These are phyloP conservation scores for Agroathelia rolfsii DNA, from an alignment of 1,284 basidiomycete genomes.

Conservation along the genomic window DNA sequence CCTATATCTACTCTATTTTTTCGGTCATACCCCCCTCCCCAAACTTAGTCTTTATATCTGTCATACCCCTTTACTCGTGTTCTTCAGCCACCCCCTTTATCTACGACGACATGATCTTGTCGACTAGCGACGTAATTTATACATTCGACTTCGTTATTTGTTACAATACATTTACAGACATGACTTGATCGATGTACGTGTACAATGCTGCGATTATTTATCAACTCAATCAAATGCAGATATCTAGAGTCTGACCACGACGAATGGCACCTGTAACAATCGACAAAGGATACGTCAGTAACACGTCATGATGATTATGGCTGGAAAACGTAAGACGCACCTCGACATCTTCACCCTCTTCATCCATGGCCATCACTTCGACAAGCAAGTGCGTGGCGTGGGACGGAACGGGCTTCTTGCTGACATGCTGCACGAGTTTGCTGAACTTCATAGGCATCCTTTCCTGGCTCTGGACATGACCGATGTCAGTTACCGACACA, in stretches of 20 bases:
- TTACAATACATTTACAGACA: constrained; percentile 19
- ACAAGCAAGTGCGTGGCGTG: constrained; percentile 79
- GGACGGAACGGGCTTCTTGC: constrained; percentile 83
- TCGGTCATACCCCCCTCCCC: too few species aligned
- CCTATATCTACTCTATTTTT: too few species aligned
- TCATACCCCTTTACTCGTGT: constrained; percentile 22
- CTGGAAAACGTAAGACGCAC: constrained; percentile 25
- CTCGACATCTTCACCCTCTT: constrained; percentile 83
- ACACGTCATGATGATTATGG: background rate
- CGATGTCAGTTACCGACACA: constrained; percentile 8
- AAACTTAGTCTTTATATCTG: too few species aligned
- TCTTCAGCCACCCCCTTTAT: constrained; percentile 10
- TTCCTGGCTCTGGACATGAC: constrained; percentile 62
- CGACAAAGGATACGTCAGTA: constrained; percentile 2
- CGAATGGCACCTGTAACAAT: constrained; percentile 62
- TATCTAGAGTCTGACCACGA: constrained; percentile 49
- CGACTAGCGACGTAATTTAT: constrained; percentile 3
- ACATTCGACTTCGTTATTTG: constrained; percentile 14
- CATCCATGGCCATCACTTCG: constrained; percentile 91
- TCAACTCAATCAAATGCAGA: too few species aligned
- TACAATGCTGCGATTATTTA: constrained; percentile 19
- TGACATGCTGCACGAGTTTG: constrained; percentile 86
- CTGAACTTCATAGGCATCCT: constrained; percentile 84
- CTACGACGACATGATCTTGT: too few species aligned
- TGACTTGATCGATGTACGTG: constrained; percentile 22